phyloP scores from a whole-genome alignment of 176 grass and related monocot species.

The Rhynchospora tenuis region DNA sequence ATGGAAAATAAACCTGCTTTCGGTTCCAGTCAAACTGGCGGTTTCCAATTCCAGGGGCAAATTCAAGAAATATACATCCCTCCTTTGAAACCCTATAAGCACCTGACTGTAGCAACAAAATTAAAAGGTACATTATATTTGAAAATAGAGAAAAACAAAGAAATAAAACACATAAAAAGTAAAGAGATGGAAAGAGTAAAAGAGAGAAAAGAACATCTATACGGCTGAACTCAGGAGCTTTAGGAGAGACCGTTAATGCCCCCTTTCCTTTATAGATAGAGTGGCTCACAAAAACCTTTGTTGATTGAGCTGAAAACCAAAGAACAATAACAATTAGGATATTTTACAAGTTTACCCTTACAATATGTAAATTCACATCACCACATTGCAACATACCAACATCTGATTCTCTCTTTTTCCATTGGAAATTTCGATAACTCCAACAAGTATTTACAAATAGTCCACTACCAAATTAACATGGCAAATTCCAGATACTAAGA shows the following conservation, averaged over 20 bases:
- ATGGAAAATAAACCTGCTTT: conserved; percentile 49
- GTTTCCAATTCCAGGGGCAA: conserved; percentile 55
- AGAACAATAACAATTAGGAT: not conserved
- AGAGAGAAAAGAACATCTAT: conserved; percentile 21
- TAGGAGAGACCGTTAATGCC: conserved; percentile 25
- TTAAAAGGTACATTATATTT: not conserved
- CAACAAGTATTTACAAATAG: conserved; percentile 3
- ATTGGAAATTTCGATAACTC: not conserved
- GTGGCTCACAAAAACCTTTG: conserved; percentile 39
- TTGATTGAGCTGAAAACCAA: conserved; percentile 20
- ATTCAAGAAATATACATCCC: conserved; percentile 80
- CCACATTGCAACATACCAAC: not conserved
- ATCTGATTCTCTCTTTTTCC: not conserved
- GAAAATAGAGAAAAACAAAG: not conserved
- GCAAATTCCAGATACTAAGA: not conserved
- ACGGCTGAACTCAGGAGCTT: conserved; percentile 35
- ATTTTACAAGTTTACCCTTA: not conserved
- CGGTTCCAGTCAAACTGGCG: conserved; percentile 82
- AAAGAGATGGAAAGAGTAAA: not conserved
- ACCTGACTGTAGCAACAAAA: conserved; percentile 41
- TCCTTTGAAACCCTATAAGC: conserved; percentile 82
- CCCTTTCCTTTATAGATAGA: conserved; percentile 52
- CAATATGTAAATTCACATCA: not conserved
- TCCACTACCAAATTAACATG: not conserved
- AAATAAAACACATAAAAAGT: not conserved